Conservation (phyloP, 768 basidiomycete species). For the Trametopsis cervina region DNA sequence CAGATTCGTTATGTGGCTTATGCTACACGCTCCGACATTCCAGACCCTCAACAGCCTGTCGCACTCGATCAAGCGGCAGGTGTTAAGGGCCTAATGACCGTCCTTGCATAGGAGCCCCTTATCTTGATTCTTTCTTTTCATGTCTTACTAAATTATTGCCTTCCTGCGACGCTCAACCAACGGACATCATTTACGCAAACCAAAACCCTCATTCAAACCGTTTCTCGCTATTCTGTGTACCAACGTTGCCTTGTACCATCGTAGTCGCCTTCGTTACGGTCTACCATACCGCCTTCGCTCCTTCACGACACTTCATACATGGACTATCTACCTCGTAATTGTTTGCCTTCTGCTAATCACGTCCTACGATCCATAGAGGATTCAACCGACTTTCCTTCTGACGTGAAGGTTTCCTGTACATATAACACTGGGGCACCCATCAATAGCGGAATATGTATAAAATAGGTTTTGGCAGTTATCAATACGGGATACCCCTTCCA, state of each 20-base stretch:
- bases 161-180: background rate
- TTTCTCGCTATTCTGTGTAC: slow-evolving; percentile 1
- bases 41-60: slow-evolving; percentile 58
- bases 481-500: too few relatives aligned
- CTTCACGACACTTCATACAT: background rate
- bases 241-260: background rate
- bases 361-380: too few relatives aligned
- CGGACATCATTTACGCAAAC: background rate
- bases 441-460: background rate
- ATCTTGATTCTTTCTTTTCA: background rate
- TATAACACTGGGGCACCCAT: background rate
- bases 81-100: slow-evolving; percentile 73
- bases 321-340: background rate
- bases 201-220: background rate
- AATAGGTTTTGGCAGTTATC: background rate
- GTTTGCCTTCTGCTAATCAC: too few relatives aligned
- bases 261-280: background rate
- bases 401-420: background rate
- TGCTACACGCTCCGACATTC: slow-evolving; percentile 42
- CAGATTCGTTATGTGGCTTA: slow-evolving; percentile 60
- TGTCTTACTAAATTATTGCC: background rate
- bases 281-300: background rate
- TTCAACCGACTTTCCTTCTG: too few relatives aligned
- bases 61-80: slow-evolving; percentile 52
- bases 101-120: slow-evolving; percentile 26